A percentile compares a stretch with the other conserved stretches of the same genome.
These are phyloP conservation scores for Solanum chiquidenum DNA, from an alignment of 257 asterid genomes.

Conservation along the genomic window DNA sequence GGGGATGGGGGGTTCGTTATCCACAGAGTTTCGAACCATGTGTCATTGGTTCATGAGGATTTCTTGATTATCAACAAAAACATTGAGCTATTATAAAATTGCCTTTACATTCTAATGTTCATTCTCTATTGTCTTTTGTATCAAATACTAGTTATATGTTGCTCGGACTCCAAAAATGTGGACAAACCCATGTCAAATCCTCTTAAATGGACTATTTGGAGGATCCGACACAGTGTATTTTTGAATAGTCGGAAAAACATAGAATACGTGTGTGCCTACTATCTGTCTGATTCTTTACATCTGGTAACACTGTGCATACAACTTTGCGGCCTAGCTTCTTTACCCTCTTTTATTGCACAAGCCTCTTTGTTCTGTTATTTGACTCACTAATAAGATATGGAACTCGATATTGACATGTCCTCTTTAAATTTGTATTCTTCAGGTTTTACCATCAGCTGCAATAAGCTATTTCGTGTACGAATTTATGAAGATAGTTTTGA, in stretches of 20 bases:
- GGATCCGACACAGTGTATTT: not conserved
- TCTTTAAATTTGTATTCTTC: conserved; percentile 7
- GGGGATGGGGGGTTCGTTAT: not conserved
- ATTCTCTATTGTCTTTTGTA: not conserved
- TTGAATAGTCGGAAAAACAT: not conserved
- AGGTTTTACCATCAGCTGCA: conserved; percentile 98
- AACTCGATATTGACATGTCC: not conserved
- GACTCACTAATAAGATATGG: not conserved
- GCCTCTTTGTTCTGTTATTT: not conserved
- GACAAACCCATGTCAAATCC: not conserved
- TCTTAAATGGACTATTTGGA: not conserved
- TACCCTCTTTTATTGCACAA: not conserved
- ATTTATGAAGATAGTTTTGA: conserved; percentile 87
- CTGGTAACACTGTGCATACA: not conserved
- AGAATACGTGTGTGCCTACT: not conserved
- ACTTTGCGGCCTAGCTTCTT: not conserved
- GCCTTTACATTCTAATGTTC: not conserved
- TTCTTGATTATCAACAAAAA: not conserved
- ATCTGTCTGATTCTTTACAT: not conserved
- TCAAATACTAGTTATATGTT: not conserved
- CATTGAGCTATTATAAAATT: not conserved
- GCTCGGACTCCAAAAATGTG: not conserved
- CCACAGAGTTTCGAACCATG: not conserved
- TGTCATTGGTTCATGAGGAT: not conserved
- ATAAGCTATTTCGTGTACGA: conserved; percentile 88